Base-by-base conservation (phyloP, 306 rosid genomes). In the Vachellia collinsii region DNA sequence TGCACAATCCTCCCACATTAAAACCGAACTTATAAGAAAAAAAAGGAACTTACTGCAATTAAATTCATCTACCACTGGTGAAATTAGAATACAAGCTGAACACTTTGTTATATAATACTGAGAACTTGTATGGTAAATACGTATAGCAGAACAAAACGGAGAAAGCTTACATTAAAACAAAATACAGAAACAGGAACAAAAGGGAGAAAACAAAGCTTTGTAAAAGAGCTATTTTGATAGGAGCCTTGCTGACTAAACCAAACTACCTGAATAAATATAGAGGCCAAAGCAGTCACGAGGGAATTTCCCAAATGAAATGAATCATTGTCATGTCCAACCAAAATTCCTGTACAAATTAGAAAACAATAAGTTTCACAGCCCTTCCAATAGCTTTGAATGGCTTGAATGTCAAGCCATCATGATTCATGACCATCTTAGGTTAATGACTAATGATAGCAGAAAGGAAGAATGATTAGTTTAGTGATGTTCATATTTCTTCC, bases 261-360 rank as follows among this genome's bases (percentile, higher is more conserved):
- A 68, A n/a, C 43, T 41, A 68, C 73, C 73, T 68, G 53, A 13
- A 5, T 9, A 68, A 19, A 68, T 4, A 68, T 9, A 41, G 73
- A 68, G 25, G 51, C 29, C 4, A 5, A 3, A 42, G 73, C 73
- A 42, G 73, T 9, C 6, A 25, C 29, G 12, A 68, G n/a, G 10
- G 37, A n/a, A 41, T 12, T 68, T 7, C 73, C 51, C 37, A 68
- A 68, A 68, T 68, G 73, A 68, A 68, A 39, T 19, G 58, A 51
- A 51, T 13, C 44, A 3, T 12, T 10, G 34, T 41, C 50, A 41
- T 4, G 16, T 68, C 1, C 37, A 68, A 68, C 4, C 44, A 39
- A 39, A 68, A n/a, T 68, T 68, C 53, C 73, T 68, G 48, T 2
- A 66, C 43, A 67, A n/a, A 41, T 66, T 4, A 66, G 25, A n/a